Conservation (phyloP, 1,284 basidiomycete genomes). For the Agroathelia rolfsii region DNA sequence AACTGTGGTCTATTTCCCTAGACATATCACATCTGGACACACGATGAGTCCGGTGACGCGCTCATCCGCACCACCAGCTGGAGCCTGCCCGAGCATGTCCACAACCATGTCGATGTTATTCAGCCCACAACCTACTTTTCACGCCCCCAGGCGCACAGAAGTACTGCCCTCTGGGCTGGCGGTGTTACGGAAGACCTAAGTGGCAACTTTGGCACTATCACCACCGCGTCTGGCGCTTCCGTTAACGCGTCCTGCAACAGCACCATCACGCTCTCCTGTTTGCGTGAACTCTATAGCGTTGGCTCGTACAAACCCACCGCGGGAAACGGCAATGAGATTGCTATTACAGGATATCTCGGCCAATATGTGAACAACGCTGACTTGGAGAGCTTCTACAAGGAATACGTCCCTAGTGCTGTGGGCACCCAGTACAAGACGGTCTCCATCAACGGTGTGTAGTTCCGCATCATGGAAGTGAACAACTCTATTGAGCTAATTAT, state of each 20-base stretch:
- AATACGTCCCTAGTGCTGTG: slow-evolving; percentile 22
- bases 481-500: slow-evolving; percentile 5
- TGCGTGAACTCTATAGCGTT: slow-evolving; percentile 42
- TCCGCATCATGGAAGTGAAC: too few species aligned
- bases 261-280: slow-evolving; percentile 39
- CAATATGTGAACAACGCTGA: slow-evolving; percentile 37
- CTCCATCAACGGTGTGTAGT: neutral
- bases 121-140: slow-evolving; percentile 70
- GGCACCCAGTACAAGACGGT: slow-evolving; percentile 29
- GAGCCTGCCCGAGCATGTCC: slow-evolving; percentile 52
- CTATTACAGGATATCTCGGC: slow-evolving; percentile 43
- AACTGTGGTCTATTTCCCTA: too few species aligned
- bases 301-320: slow-evolving; percentile 30
- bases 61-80: slow-evolving; percentile 60
- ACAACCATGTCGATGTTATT: slow-evolving; percentile 58
- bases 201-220: slow-evolving; percentile 14
- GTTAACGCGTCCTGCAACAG: slow-evolving; percentile 42
- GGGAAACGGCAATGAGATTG: slow-evolving; percentile 36
- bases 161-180: slow-evolving; percentile 19
- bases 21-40: slow-evolving; percentile 56
- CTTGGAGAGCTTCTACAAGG: slow-evolving; percentile 1
- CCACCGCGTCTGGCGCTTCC: slow-evolving; percentile 24
- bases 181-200: slow-evolving; percentile 12
- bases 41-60: slow-evolving; percentile 38
- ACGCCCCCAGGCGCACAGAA: too few species aligned